Evolutionary conservation across 2,329 filamentous ascomycete genomes (phyloP), one percentile per base, ranked within the genome.

Genomic region (Stagonosporopsis rhizophila): DNA sequence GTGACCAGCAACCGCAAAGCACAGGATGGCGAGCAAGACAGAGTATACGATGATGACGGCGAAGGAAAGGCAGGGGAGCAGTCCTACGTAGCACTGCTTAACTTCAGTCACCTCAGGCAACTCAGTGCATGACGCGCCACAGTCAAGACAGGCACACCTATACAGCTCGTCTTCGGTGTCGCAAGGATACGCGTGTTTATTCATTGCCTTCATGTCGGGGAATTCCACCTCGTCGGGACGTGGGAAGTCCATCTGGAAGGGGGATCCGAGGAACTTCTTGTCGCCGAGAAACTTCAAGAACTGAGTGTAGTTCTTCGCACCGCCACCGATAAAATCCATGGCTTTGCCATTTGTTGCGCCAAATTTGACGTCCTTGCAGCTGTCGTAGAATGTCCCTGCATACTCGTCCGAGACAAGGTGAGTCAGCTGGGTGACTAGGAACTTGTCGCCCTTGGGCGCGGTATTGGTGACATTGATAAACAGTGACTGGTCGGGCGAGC

Each of bases 301-400:
- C 38, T 90, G 85, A 0, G 87, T 86, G 75, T 94, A 96, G 73
- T 97, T 91, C 76, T 93, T 94, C 12, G 95, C 95, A 15, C 94
- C 93, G 15, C 95, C 95, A 28, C 95, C 96, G 59, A 99, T 98
- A 67, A 99, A 88, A 67, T 94, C 89, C 85, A 99, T 99, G 15
- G 94, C 95, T 69, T 89, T 92, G 58, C 91, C 89, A 72, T 96
- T 96, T 38, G 94, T 93, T 6, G 93, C 90, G 32, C 95, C 95
- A 70, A 98, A 97, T 74, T 99, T 99, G 78, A 99, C 94, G 75
- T 99, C 92, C 78, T 98, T 98, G 81, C 95, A 99, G 78, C 95
- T 99, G 77, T 96, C 85, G 75, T 93, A 99, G 79, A 99, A 96
- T 1, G 90, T 92, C 8, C 85, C 83, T 39, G 92, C 93, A 74